Conservation (phyloP, 2,329 filamentous ascomycete species). For the Tolypocladium tundrense region DNA sequence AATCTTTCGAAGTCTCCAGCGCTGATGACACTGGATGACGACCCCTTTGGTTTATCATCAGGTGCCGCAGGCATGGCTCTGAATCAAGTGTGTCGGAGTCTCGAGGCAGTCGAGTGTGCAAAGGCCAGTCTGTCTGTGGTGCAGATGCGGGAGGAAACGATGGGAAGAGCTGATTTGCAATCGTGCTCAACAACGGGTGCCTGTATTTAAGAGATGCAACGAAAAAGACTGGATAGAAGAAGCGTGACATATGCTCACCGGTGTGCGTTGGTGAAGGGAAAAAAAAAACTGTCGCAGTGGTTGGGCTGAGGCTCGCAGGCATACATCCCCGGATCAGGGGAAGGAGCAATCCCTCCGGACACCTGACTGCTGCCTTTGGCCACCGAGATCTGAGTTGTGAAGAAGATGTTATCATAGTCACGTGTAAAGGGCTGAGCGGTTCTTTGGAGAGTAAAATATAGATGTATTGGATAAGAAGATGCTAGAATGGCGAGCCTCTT, state of each 20-base stretch:
- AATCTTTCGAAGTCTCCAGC: neutral
- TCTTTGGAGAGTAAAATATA: neutral
- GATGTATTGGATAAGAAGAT: neutral
- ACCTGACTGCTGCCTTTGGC: neutral
- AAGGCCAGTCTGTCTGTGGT: neutral
- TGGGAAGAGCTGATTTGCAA: neutral
- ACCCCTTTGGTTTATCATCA: neutral
- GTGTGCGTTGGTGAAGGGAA: neutral
- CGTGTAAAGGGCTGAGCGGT: neutral
- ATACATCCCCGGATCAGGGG: neutral
- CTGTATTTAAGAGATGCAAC: no score
- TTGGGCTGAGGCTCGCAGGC: neutral
- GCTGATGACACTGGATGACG: neutral
- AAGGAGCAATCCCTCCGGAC: neutral
- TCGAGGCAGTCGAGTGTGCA: neutral
- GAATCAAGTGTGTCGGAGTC: neutral
- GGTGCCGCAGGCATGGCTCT: neutral
- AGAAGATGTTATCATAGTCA: neutral
- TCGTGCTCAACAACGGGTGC: neutral
- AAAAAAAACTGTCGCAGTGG: neutral
- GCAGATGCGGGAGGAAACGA: neutral
- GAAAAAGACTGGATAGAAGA: neutral
- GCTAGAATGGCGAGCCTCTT: neutral
- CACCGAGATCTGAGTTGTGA: neutral
- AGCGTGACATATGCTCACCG: neutral